Conservation (phyloP, 495 filamentous ascomycete species). For the Penicillium lagena region DNA sequence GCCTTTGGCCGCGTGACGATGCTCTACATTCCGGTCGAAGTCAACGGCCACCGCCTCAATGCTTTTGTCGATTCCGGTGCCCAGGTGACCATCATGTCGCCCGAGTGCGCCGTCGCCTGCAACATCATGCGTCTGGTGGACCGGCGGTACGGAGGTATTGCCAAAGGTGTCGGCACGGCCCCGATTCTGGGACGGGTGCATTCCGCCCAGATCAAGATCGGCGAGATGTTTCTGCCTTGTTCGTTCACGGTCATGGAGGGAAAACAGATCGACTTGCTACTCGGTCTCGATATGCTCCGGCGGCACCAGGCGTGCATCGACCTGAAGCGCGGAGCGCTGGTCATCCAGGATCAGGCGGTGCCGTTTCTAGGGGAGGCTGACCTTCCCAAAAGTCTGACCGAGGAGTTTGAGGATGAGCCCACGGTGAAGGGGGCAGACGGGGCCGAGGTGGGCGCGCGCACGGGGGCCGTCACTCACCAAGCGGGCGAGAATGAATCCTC, state of each 20-base stretch:
- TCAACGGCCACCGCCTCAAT: constrained; percentile 87
- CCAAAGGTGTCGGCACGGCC: constrained; percentile 88
- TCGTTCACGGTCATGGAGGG: constrained; percentile 99
- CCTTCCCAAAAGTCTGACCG: constrained; percentile 70
- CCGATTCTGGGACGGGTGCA: constrained; percentile 93
- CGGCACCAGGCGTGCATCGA: constrained; percentile 91
- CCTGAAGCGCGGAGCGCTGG: constrained; percentile 66
- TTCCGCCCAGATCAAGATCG: constrained; percentile 88
- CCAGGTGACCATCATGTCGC: constrained; percentile 98
- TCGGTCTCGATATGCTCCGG: constrained; percentile 95
- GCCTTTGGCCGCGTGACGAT: constrained; percentile 91
- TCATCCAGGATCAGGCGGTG: constrained; percentile 83
- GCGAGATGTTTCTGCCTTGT: constrained; percentile 78
- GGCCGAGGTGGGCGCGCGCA: constrained; percentile 73
- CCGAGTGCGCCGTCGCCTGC: constrained; percentile 79
- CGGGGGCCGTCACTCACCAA: constrained; percentile 72
- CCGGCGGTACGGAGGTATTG: constrained; percentile 82
- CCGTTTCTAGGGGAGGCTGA: constrained; percentile 88
- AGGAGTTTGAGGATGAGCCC: constrained; percentile 71
- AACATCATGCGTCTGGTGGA: constrained; percentile 98
- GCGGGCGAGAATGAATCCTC: constrained; percentile 25
- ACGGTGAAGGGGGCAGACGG: constrained; percentile 81
- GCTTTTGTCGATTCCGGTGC: constrained; percentile 97
- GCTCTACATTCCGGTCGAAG: constrained; percentile 93
- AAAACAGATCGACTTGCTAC: constrained; percentile 89